Base-by-base conservation (phyloP, 1,284 basidiomycete genomes). In the Trametes hirsuta region DNA sequence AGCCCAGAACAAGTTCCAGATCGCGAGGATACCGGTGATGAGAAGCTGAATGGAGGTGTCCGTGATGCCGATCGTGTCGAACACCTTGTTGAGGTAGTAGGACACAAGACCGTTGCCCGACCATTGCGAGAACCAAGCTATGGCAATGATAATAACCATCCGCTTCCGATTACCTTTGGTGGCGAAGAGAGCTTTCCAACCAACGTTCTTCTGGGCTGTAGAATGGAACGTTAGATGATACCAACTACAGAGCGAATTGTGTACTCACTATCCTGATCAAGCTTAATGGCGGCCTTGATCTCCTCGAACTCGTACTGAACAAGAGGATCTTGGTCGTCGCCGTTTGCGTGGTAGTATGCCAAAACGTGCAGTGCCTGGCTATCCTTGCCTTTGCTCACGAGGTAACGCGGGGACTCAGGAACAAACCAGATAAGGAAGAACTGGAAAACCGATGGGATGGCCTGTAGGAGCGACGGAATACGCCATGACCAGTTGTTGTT, bases 71-170 rank as follows among this genome's bases (percentile, higher is more conserved):
- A 93, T 87, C 61, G 82, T 79, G 65, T 83, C 77, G 70, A 93
- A 85, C 50, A 92, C 86, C 70, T 84, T 80, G 77, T 80, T 86
- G 64, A 93, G 81, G 76, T 91, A 91, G 78, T 87, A 90, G 8
- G 87, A 90, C 46, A 88, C 84, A 55, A 91, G 82, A 68, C 88
- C 89, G 64, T 90, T 90, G 24, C 86, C 88, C 5, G 85, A 89
- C 89, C 87, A 91, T 66, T 87, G 85, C 6, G 87, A 87, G 78
- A 89, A 88, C 79, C 86, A 87, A 37, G 86, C 85, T 53, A 89
- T 75, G 40, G 86, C 86, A 62, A 88, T 69, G 72, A 91, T 87
- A 70, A 91, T 88, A 46, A 80, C 75, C 75, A 90, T 78, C 51
- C 90, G 87, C 72, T 79, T 85, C 55, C 84, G 77, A 77, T 91